Evolutionary conservation across 768 basidiomycete species (phyloP).

Genomic region (Lepiota brunneoincarnata): DNA sequence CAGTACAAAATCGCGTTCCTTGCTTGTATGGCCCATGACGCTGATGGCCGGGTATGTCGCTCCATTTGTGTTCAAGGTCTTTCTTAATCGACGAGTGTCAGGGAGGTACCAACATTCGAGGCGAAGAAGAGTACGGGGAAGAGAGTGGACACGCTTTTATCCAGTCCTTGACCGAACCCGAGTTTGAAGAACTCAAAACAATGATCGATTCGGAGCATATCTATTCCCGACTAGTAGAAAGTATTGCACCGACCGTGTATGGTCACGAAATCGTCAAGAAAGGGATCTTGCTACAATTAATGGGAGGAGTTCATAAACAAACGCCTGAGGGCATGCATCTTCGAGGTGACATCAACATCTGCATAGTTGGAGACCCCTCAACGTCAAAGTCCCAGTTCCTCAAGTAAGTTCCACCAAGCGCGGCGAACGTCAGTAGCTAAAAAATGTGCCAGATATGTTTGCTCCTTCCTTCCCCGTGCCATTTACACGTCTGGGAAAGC

Average conservation of each 20-base stretch:
- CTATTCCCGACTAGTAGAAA: conserved; percentile 88
- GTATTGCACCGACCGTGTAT: conserved; percentile 97
- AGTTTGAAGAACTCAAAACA: conserved; percentile 89
- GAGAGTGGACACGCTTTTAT: conserved; percentile 83
- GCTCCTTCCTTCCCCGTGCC: conserved; percentile 95
- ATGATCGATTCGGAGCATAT: conserved; percentile 97
- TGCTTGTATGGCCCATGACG: conserved; percentile 95
- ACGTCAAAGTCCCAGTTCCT: conserved; percentile 99
- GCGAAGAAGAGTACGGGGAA: conserved; percentile 80
- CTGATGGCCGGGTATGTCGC: conserved; percentile 77
- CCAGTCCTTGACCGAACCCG: conserved; percentile 85
- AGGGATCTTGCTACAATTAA: conserved; percentile 89
- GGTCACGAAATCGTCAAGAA: conserved; percentile 99
- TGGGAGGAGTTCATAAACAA: conserved; percentile 98
- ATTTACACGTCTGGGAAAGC: conserved; percentile 99
- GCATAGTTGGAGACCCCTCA: conserved; percentile 95
- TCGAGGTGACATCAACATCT: conserved; percentile 98
- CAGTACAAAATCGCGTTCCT: conserved; percentile 99
- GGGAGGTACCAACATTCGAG: conserved; percentile 86
- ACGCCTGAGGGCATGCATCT: conserved; percentile 96
- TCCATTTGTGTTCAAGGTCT: neutral
- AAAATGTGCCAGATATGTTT: conserved; percentile 72
- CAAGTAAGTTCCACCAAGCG: conserved; percentile 57
- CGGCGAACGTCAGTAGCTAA: neutral
- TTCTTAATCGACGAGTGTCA: conserved; percentile 25